Evolutionary conservation across 495 filamentous ascomycete genomes (phyloP).

Genomic region (Neurospora tetrasperma): DNA sequence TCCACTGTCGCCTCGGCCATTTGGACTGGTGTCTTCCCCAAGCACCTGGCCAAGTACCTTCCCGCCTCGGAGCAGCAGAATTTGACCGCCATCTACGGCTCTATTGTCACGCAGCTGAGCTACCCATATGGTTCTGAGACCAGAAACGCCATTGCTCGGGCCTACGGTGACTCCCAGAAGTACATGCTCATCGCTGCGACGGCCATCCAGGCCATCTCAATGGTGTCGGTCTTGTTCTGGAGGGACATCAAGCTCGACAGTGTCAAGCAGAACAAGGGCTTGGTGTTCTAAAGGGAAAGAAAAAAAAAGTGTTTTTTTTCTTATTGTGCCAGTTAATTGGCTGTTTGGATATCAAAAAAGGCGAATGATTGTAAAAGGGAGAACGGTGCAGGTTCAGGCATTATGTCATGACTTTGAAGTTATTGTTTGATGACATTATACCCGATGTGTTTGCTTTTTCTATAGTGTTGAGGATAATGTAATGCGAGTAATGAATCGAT

Average conservation of each 20-base stretch:
- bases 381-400: not conserved
- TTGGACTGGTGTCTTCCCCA: conserved; percentile 52
- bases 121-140: conserved; percentile 42
- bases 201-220: conserved; percentile 37
- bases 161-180: conserved; percentile 47
- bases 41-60: conserved; percentile 41
- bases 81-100: conserved; percentile 41
- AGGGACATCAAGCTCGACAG: conserved; percentile 48
- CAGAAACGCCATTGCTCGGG: conserved; percentile 42
- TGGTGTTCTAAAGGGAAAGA: conserved; percentile 9
- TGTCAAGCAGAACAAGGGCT: conserved; percentile 32
- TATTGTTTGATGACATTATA: not conserved
- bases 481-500: not conserved
- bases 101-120: conserved; percentile 38
- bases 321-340: not conserved
- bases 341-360: not conserved
- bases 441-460: not conserved
- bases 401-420: not conserved
- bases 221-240: conserved; percentile 39
- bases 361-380: not conserved
- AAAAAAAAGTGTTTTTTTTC: not conserved
- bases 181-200: conserved; percentile 47
- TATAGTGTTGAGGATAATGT: not conserved
- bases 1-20: conserved; percentile 51
- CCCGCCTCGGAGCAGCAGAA: conserved; percentile 42